These are phyloP conservation scores for Dipteronia sinensis DNA, from an alignment of 345 rosid species.

Conservation along the genomic window DNA sequence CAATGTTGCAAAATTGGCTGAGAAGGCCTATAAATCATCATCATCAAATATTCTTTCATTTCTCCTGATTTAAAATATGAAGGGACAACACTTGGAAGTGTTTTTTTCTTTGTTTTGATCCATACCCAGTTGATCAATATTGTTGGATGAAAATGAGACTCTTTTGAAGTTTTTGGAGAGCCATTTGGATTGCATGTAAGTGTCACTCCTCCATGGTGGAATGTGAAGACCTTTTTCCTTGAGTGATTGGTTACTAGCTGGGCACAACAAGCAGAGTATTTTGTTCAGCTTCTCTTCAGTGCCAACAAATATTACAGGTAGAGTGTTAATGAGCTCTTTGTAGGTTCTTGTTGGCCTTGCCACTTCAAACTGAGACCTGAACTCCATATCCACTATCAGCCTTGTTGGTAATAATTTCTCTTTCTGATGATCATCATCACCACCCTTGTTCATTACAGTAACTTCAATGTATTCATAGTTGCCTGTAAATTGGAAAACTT, in stretches of 20 bases:
- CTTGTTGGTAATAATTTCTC: constrained; percentile 21
- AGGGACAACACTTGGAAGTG: constrained; percentile 31
- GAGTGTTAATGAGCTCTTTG: constrained; percentile 32
- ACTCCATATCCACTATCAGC: constrained; percentile 54
- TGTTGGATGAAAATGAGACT: constrained; percentile 22
- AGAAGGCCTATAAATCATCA: neutral
- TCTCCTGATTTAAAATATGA: constrained; percentile 29
- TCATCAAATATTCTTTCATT: no score
- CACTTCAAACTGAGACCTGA: constrained; percentile 57
- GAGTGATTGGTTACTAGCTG: constrained; percentile 47
- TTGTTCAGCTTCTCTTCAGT: constrained; percentile 44
- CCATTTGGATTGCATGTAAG: constrained; percentile 65
- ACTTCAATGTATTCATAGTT: constrained; percentile 54
- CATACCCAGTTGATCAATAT: constrained; percentile 9
- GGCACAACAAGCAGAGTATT: constrained; percentile 42
- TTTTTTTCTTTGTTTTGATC: constrained; percentile 20
- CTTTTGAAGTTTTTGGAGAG: constrained; percentile 41
- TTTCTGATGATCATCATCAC: neutral
- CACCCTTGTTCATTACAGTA: constrained; percentile 13
- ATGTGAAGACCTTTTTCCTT: constrained; percentile 42
- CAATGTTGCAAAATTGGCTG: neutral
- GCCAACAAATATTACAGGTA: constrained; percentile 46
- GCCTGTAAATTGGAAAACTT: constrained; percentile 34
- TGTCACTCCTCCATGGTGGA: constrained; percentile 58
- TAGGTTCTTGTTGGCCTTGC: constrained; percentile 45